Conservation (phyloP, 495 filamentous ascomycete genomes). For the Podospora australis region DNA sequence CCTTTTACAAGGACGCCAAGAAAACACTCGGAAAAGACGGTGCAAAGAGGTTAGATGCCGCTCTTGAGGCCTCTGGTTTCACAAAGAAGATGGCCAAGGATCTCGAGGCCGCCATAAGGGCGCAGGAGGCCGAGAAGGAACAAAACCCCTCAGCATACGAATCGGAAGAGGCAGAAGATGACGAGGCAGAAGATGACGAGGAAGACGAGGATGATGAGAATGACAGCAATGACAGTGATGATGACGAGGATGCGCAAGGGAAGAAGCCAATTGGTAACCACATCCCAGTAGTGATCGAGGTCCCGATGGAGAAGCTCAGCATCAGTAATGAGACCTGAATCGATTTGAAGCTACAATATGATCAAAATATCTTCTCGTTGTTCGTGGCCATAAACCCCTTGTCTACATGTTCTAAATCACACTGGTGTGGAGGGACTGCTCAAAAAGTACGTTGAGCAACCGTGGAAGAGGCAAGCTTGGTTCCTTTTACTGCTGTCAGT, state of each 20-base stretch:
- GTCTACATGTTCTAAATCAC: no score
- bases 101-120: slow-evolving; percentile 80
- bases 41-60: slow-evolving; percentile 69
- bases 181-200: slow-evolving; percentile 71
- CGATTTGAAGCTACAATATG: no score
- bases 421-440: no score
- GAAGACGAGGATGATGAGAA: slow-evolving; percentile 62
- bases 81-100: slow-evolving; percentile 94
- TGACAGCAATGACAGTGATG: slow-evolving; percentile 25
- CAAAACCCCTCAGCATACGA: slow-evolving; percentile 16
- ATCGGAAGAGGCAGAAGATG: slow-evolving; percentile 43
- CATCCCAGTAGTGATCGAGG: background rate
- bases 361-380: no score
- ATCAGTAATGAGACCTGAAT: slow-evolving; percentile 17
- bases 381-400: no score
- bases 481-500: no score
- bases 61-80: slow-evolving; percentile 89
- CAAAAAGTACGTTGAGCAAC: no score
- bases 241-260: slow-evolving; percentile 24
- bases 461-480: no score
- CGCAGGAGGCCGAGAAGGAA: slow-evolving; percentile 35
- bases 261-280: slow-evolving; percentile 10
- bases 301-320: slow-evolving; percentile 17
- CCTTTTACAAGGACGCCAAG: slow-evolving; percentile 75
- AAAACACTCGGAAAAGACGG: slow-evolving; percentile 61